Base-by-base conservation (phyloP, 31 red algal species). In the Bonnemaisonia californica region DNA sequence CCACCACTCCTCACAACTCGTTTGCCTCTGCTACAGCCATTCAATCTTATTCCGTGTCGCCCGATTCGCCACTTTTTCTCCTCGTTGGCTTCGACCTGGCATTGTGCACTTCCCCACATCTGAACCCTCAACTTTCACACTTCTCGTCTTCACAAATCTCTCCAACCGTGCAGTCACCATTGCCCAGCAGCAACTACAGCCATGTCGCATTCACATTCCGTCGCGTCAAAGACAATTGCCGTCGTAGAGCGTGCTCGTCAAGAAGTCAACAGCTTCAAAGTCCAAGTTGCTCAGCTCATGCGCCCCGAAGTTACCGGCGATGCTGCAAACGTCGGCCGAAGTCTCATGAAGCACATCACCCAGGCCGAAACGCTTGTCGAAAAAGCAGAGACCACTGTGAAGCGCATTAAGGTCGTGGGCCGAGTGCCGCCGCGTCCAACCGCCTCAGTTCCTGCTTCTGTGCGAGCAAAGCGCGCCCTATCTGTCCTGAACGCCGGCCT, bases 371-470 rank as follows among this genome's bases (percentile, higher is more conserved):
- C 47, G 2, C 3, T 70, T n/a, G 27, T 90, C 2, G 78, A 76
- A 30, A 90, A 90, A 54, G 77, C 71, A 22, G 87, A 90, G 19
- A 68, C 70, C 9, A 78, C 78, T 40, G 59, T 82, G 24, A 80
- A 77, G 31, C 87, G 87, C 3, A 55, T 78, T 16, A 54, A 72
- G 2, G 24, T 33, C 4, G 71, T 31, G 11, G 62, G 59, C 31
- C 67, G 77, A 26, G 38, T 90, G 7, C 70, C 79, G 23, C 58
- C 87, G n/a, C 69, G 79, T 21, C 67, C 79, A 22, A 90, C 87
- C 21, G 77, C 79, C 1, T 74, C 79, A 3, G 79, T 83, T 18
- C 70, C 87, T 4, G 62, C 79, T 2, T 76, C 87, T n/a, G 42
- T 68, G 30, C 69, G 87, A 2, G 87, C 87, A 18, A 82, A 83